Conservation (phyloP, 2,329 filamentous ascomycete species). For the Meredithiella fracta region DNA sequence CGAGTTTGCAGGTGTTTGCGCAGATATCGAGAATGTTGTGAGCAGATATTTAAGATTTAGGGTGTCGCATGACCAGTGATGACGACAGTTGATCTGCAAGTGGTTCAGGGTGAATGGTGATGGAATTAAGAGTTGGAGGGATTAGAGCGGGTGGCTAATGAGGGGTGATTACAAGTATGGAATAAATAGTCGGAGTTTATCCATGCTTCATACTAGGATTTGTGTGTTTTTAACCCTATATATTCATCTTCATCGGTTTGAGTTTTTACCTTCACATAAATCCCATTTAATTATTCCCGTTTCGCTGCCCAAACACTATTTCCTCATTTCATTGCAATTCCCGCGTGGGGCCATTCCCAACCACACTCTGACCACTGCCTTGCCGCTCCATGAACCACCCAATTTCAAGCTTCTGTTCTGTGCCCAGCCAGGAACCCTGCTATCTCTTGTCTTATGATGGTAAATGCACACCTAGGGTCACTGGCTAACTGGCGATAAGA, state of each 20-base stretch:
- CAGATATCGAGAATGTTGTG: not conserved
- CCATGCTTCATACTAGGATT: too few relatives aligned
- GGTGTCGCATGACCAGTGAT: not conserved
- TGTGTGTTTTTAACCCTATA: too few relatives aligned
- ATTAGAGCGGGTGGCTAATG: not conserved
- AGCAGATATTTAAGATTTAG: not conserved
- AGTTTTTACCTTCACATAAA: not conserved
- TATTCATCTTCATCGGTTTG: too few relatives aligned
- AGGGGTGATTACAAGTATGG: slow-evolving; percentile 1
- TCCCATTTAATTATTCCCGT: not conserved
- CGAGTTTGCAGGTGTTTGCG: not conserved
- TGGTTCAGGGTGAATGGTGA: not conserved
- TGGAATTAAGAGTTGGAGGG: not conserved
- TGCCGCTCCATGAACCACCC: too few relatives aligned
- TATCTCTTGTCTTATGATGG: not conserved
- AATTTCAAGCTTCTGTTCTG: too few relatives aligned
- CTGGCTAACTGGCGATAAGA: not conserved
- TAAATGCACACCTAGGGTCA: not conserved
- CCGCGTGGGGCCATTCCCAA: not conserved
- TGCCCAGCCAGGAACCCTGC: too few relatives aligned
- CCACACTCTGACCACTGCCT: too few relatives aligned
- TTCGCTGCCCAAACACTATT: not conserved
- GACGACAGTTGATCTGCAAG: not conserved
- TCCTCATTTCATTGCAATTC: not conserved
- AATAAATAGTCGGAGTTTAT: too few relatives aligned